Conservation (phyloP, 208 protist genomes). For the Leishmania mexicana region DNA sequence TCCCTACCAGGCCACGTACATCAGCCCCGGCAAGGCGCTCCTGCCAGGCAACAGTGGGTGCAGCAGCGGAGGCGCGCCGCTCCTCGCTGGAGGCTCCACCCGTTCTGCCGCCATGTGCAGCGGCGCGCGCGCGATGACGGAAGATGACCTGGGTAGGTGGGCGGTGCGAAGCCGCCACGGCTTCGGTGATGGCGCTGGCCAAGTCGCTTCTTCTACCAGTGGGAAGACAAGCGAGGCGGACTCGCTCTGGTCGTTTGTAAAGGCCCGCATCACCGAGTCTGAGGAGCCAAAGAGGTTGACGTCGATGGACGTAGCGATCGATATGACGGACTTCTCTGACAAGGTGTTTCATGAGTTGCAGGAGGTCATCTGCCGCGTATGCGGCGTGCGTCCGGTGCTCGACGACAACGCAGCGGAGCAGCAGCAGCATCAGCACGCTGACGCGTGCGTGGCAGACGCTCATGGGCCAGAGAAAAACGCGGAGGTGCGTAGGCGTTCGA, state of each 20-base stretch:
- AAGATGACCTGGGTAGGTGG: slow-evolving; percentile 28
- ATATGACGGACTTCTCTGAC: slow-evolving; percentile 73
- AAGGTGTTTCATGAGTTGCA: slow-evolving; percentile 65
- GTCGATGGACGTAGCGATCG: slow-evolving; percentile 57
- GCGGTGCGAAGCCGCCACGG: slow-evolving; percentile 23
- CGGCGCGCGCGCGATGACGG: slow-evolving; percentile 18
- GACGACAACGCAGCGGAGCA: slow-evolving; percentile 2
- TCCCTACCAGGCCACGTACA: slow-evolving; percentile 59
- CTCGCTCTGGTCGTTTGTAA: slow-evolving; percentile 29
- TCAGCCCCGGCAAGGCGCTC: not conserved
- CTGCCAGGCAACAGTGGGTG: not conserved
- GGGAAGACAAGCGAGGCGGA: slow-evolving; percentile 1
- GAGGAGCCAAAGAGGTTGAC: slow-evolving; percentile 37
- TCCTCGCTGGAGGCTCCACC: not conserved
- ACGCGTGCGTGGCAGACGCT: not conserved
- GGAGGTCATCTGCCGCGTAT: slow-evolving; percentile 46
- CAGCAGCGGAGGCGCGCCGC: not conserved
- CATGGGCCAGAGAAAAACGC: not conserved
- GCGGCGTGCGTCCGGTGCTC: slow-evolving; percentile 14
- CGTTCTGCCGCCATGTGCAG: not conserved
- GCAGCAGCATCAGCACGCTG: slow-evolving; percentile 3
- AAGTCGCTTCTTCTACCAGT: not conserved
- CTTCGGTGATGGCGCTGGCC: slow-evolving; percentile 9
- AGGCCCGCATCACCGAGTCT: slow-evolving; percentile 13
- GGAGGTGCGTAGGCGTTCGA: not conserved